A percentile compares a stretch with the other conserved stretches of the same genome.
These are phyloP conservation scores for Prunus kanzakura DNA, from an alignment of 306 rosid genomes.

Conservation along the genomic window DNA sequence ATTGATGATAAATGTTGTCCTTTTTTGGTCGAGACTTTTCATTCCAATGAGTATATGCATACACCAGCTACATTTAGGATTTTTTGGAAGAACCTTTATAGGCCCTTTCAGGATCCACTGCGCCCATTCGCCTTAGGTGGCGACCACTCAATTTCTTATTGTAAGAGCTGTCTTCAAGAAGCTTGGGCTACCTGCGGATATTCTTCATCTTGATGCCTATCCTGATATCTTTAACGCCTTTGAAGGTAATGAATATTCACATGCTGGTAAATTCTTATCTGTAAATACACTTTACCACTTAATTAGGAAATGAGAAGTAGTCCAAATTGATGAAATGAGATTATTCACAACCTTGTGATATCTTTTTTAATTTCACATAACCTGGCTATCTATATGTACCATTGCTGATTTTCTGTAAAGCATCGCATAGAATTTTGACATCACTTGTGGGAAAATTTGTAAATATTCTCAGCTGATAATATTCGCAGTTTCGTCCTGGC, in stretches of 20 bases:
- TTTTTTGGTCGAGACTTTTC: neutral
- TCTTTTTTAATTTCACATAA: too few relatives aligned
- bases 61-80: neutral
- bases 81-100: neutral
- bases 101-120: conserved; percentile 60
- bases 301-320: neutral
- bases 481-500: neutral
- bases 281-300: neutral
- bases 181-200: conserved; percentile 89
- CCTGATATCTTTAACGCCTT: conserved; percentile 78
- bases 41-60: neutral
- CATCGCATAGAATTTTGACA: neutral
- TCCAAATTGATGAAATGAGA: neutral
- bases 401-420: neutral
- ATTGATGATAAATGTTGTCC: neutral
- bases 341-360: neutral
- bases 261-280: conserved; percentile 61
- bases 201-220: conserved; percentile 92
- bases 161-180: conserved; percentile 87
- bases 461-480: neutral
- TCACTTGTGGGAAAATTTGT: neutral
- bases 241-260: conserved; percentile 89
- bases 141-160: conserved; percentile 88
- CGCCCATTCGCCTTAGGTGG: conserved; percentile 93
- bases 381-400: neutral